phyloP scores from a whole-genome alignment of 2,329 filamentous ascomycete genomes.

The Botrytis paeoniae region DNA sequence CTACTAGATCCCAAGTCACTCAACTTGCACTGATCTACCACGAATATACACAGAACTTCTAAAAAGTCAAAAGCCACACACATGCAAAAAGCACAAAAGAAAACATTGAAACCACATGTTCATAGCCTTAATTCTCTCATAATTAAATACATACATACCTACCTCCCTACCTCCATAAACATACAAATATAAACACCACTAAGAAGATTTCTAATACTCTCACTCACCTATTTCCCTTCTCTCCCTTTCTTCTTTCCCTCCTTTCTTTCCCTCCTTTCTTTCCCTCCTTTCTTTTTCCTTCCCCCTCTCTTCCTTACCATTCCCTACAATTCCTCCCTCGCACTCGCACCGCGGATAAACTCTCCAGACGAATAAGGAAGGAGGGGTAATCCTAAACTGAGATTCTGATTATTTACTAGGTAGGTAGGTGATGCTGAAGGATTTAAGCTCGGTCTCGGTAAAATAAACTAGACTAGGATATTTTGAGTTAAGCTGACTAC shows the following conservation, averaged over 20 bases:
- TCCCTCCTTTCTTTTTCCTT: too few relatives aligned
- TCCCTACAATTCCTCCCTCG: background rate
- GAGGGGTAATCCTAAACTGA: background rate
- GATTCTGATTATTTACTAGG: background rate
- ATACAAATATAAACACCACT: background rate
- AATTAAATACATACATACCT: background rate
- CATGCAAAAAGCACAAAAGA: background rate
- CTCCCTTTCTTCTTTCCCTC: too few relatives aligned
- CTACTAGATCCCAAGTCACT: background rate
- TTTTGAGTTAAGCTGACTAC: too few relatives aligned
- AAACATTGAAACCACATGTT: fast-evolving
- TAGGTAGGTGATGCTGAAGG: background rate
- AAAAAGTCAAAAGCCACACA: background rate
- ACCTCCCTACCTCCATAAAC: background rate
- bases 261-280: too few relatives aligned
- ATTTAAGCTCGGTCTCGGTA: background rate
- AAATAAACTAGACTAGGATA: background rate
- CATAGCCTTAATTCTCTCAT: background rate
- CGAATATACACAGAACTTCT: too few relatives aligned
- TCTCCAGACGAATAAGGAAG: background rate
- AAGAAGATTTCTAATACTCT: background rate
- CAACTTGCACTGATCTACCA: background rate
- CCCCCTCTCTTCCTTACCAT: too few relatives aligned
- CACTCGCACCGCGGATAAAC: background rate
- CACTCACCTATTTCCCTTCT: background rate